Base-by-base conservation (phyloP, 1,284 basidiomycete species). In the Apiotrichum porosum region DNA sequence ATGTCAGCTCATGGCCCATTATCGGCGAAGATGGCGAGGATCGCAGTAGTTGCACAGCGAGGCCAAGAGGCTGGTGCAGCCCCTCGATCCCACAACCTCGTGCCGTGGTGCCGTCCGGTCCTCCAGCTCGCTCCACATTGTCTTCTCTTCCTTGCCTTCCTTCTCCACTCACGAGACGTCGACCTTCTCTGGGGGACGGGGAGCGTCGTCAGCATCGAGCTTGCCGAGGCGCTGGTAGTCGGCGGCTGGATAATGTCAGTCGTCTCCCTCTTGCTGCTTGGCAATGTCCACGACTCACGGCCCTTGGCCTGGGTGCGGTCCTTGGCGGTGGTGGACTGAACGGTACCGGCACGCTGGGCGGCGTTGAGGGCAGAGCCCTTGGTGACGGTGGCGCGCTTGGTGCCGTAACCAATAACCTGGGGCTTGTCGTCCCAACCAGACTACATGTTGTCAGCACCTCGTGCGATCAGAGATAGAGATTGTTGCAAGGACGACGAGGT, bases 201-300 rank as follows among this genome's bases (percentile, higher is more conserved):
- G 93, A 65, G 97, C 94, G 75, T 97, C 95, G 63, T 95, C 89
- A 49, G 88, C 83, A 75, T 93, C 92, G 37, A 95, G 83, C 70
- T 93, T 93, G 31, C 88, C 91, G 69, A 94, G 92, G 53, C 82
- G 82, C 72, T 91, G 88, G 76, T 95, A 90, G 76, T 97, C 91
- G 56, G 88, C 87, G 37, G 86, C 88, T 88, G 53, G 14, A 28
- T 28, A 28, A 28, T 26, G 44, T 44, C 9, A 41, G 44, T 28
- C 14, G 9, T 10, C 9, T 4, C 4, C 10, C n/a, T n/a, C n/a
- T n/a, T n/a, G n/a, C n/a, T n/a, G n/a, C n/a, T n/a, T n/a, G n/a
- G n/a, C n/a, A n/a, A n/a, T n/a, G n/a, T n/a, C n/a, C 30, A 42
- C 31, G 21, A 53, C 51, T 45, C 42, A 51, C 50, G 41, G 12